phyloP scores from a whole-genome alignment of 345 rosid species.

The Physaria fendleri region DNA sequence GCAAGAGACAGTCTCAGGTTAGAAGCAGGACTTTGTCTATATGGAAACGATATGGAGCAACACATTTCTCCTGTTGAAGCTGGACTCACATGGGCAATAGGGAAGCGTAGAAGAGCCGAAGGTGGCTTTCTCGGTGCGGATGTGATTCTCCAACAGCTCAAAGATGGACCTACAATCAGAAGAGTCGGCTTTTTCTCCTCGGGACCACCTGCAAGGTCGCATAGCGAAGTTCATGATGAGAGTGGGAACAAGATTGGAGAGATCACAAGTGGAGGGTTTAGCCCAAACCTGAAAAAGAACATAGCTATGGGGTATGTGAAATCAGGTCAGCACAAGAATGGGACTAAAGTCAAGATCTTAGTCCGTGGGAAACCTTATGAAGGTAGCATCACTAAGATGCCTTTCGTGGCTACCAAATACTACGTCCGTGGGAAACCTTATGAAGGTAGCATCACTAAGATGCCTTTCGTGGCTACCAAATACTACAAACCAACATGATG shows the following conservation, averaged over 20 bases:
- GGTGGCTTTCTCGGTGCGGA: conserved; percentile 95
- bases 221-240: conserved; percentile 86
- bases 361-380: conserved; percentile 87
- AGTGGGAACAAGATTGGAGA: conserved; percentile 73
- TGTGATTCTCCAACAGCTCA: conserved; percentile 81
- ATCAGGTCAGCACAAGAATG: conserved; percentile 79
- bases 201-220: conserved; percentile 91
- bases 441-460: conserved; percentile 73
- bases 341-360: conserved; percentile 70
- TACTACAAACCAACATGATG: conserved; percentile 77
- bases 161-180: conserved; percentile 77
- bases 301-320: conserved; percentile 97
- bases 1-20: conserved; percentile 96
- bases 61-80: conserved; percentile 89
- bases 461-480: conserved; percentile 79
- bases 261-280: conserved; percentile 94
- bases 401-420: conserved; percentile 72
- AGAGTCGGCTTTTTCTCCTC: conserved; percentile 78
- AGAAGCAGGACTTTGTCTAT: conserved; percentile 87
- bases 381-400: conserved; percentile 77
- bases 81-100: conserved; percentile 95
- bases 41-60: conserved; percentile 96
- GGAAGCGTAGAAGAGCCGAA: conserved; percentile 90
- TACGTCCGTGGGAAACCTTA: conserved; percentile 85
- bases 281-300: conserved; percentile 96